Evolutionary conservation across 805 yeast species (phyloP), one percentile per base, ranked within the genome.

Genomic region (Cyberlindnera meyerae): DNA sequence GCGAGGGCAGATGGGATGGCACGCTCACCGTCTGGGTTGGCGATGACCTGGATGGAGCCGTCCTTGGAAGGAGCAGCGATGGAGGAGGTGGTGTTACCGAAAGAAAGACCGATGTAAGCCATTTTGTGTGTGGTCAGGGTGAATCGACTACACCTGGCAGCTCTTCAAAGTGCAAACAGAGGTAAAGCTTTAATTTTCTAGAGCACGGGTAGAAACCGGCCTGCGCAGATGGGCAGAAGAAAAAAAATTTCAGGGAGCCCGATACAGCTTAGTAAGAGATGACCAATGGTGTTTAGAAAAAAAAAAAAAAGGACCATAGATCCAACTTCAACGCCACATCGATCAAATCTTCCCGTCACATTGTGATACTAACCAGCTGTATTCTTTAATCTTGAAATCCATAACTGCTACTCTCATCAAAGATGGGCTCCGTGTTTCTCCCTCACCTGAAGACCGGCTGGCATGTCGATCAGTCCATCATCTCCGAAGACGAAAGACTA

Each of bases 1-100:
- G 97, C 79, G 44, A 93, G 73, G 42, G 84, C 83, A 20, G 97
- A 83, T 44, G 97, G 95, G 60, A 93, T 93, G 43, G 90, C 75
- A 70, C 97, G 86, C 68, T 93, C 97, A 63, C 98, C 98, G 59
- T 93, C 98, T 51, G 94, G 96, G 77, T 93, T 90, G 51, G 98
- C 98, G 62, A 93, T 90, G 49, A 93, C 95, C 59, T 93, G 97
- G 47, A 87, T 93, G 61, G 82, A 84, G 45, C 96, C 97, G 56
- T 90, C 97, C 48, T 69, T 63, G 44, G 73, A 66, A 49, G 89
- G 83, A 55, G 80, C 85, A 33, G 97, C 97, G 61, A 93, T 88
- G 42, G 97, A 85, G 33, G 97, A 83, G 43, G 95, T 77, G 33
- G 95, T 82, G 77, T 93, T 93, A 63, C 98, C 98, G 63, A 93